phyloP scores from a whole-genome alignment of 495 filamentous ascomycete species.

The Aspergillus indologenus region DNA sequence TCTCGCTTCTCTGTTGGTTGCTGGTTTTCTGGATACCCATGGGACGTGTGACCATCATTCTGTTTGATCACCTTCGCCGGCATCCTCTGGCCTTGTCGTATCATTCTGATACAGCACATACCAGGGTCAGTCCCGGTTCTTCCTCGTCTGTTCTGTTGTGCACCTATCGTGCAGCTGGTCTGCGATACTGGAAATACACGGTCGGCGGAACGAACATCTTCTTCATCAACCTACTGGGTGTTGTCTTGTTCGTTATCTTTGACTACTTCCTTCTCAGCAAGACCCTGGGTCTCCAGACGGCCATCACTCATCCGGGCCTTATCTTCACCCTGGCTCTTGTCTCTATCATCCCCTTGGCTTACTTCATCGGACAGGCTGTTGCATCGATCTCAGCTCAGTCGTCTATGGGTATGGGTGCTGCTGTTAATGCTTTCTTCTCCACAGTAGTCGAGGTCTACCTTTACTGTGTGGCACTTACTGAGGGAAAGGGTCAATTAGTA shows the following conservation, averaged over 20 bases:
- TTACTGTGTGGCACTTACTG: slow-evolving; percentile 89
- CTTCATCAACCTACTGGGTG: slow-evolving; percentile 89
- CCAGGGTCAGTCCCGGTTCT: slow-evolving; percentile 62
- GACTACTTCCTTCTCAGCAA: slow-evolving; percentile 78
- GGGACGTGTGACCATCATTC: slow-evolving; percentile 87
- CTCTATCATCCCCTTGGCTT: slow-evolving; percentile 95
- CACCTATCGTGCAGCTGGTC: slow-evolving; percentile 92
- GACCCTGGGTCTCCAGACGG: slow-evolving; percentile 63
- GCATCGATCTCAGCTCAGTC: slow-evolving; percentile 99
- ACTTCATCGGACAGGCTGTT: slow-evolving; percentile 98
- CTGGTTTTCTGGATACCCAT: slow-evolving; percentile 98
- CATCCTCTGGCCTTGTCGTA: slow-evolving; percentile 93
- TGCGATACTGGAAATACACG: slow-evolving; percentile 99
- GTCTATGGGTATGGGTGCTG: slow-evolving; percentile 98
- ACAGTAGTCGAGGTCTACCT: slow-evolving; percentile 97
- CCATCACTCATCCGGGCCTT: slow-evolving; percentile 74
- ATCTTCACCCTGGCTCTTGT: slow-evolving; percentile 81
- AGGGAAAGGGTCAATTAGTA: slow-evolving; percentile 90
- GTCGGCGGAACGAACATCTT: slow-evolving; percentile 98
- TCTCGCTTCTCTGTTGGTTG: slow-evolving; percentile 89
- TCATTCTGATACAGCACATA: slow-evolving; percentile 76
- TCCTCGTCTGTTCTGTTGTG: slow-evolving; percentile 89
- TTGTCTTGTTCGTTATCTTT: slow-evolving; percentile 88
- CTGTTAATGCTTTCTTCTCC: slow-evolving; percentile 99
- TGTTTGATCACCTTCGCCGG: slow-evolving; percentile 87